phyloP scores from a whole-genome alignment of 2,329 filamentous ascomycete species.

The Cytospora leucostoma region DNA sequence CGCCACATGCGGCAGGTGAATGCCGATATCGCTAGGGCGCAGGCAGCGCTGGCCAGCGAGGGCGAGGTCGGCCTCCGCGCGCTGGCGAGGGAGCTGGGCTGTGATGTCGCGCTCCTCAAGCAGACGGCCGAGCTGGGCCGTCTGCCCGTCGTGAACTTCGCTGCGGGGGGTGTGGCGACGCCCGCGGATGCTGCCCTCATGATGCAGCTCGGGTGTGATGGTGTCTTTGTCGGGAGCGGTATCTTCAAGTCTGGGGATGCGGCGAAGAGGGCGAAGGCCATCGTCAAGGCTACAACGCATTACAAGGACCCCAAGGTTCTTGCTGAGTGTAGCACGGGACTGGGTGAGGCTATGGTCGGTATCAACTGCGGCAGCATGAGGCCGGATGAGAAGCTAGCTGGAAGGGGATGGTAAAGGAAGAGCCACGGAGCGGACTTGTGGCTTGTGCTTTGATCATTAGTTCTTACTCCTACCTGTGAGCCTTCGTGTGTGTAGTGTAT shows the following conservation, averaged over 20 bases:
- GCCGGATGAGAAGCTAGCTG: conserved; percentile 78
- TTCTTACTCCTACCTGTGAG: neutral
- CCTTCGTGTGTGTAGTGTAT: neutral
- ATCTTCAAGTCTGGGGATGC: conserved; percentile 98
- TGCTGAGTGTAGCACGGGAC: conserved; percentile 80
- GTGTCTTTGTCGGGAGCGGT: conserved; percentile 93
- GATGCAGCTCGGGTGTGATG: conserved; percentile 99
- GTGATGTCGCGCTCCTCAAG: conserved; percentile 75
- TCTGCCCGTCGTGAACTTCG: conserved; percentile 95
- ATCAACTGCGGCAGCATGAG: conserved; percentile 82
- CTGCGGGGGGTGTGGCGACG: conserved; percentile 98
- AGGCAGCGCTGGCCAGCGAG: conserved; percentile 65
- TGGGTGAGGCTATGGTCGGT: conserved; percentile 98
- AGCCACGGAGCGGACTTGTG: neutral
- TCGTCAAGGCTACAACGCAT: conserved; percentile 92
- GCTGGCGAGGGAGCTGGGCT: conserved; percentile 78
- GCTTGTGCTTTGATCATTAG: neutral
- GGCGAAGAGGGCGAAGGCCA: conserved; percentile 85
- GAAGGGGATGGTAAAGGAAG: conserved; percentile 72
- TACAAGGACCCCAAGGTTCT: conserved; percentile 83
- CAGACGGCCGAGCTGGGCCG: conserved; percentile 86
- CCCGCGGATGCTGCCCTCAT: conserved; percentile 92
- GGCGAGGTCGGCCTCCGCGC: conserved; percentile 61
- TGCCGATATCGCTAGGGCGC: conserved; percentile 76
- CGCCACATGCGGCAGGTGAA: conserved; percentile 93